Evolutionary conservation across 2,329 filamentous ascomycete genomes (phyloP).

Genomic region (Aspergillus fumigatus): DNA sequence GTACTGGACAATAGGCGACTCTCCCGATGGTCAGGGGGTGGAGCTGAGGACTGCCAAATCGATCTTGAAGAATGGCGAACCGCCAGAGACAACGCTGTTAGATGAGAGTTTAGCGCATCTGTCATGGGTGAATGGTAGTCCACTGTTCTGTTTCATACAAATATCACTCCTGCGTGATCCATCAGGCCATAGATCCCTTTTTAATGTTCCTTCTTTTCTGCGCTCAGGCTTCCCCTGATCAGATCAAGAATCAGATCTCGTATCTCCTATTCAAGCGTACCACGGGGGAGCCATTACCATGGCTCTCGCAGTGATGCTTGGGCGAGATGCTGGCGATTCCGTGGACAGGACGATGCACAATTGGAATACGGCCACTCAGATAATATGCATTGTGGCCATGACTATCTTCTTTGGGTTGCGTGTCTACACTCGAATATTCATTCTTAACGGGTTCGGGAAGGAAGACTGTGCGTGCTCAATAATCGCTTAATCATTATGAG

Average conservation of each 20-base stretch:
- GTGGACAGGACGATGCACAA: conserved; percentile 20
- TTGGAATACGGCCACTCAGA: conserved; percentile 24
- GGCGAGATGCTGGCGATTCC: conserved; percentile 4
- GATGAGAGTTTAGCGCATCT: not conserved
- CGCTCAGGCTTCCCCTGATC: not conserved
- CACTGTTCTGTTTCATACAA: not conserved
- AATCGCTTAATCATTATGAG: not conserved
- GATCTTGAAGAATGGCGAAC: not conserved
- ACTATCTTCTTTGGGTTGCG: conserved; percentile 22
- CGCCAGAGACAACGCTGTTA: not conserved
- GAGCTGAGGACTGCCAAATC: not conserved
- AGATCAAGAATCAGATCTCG: not conserved
- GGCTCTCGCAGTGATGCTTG: conserved; percentile 3
- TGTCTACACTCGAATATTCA: conserved; percentile 19
- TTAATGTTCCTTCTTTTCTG: not conserved
- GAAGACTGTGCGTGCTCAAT: conserved; percentile 23
- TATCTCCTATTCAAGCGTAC: not conserved
- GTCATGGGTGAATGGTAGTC: not conserved
- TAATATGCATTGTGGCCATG: conserved; percentile 24
- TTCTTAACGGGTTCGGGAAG: conserved; percentile 19
- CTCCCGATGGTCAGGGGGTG: not conserved
- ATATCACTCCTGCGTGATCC: not conserved
- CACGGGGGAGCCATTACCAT: not conserved
- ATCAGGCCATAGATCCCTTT: not conserved
- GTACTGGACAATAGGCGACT: not conserved